A percentile compares a stretch with the other conserved stretches of the same genome.
Conservation (phyloP, 1,284 basidiomycete species). For the Mycosarcoma mackinlayi region DNA sequence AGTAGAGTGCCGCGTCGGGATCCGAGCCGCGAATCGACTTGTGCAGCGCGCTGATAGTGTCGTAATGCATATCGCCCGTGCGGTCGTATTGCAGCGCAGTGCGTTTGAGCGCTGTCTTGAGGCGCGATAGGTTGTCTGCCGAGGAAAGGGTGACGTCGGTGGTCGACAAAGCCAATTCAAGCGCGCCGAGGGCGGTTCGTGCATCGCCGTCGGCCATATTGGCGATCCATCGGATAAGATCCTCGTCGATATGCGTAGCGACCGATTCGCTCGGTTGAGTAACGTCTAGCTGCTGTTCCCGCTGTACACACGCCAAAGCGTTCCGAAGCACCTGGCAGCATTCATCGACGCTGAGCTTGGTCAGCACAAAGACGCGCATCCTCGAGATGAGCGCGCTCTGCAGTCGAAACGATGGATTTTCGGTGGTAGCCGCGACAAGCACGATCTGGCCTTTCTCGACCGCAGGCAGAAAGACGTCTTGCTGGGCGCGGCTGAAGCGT, state of each 20-base stretch:
- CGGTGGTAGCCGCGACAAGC: constrained; percentile 88
- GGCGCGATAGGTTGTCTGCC: constrained; percentile 25
- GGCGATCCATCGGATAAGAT: constrained; percentile 58
- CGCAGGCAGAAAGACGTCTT: constrained; percentile 71
- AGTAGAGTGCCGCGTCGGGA: constrained; percentile 85
- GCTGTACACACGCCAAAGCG: constrained; percentile 39
- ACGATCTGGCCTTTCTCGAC: constrained; percentile 52
- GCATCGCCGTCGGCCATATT: constrained; percentile 64
- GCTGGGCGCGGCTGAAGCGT: constrained; percentile 81
- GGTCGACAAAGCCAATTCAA: constrained; percentile 59
- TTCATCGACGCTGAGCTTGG: constrained; percentile 55
- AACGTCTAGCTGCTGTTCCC: background rate
- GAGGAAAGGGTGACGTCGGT: constrained; percentile 29
- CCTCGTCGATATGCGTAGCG: constrained; percentile 62
- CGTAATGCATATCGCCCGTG: constrained; percentile 73
- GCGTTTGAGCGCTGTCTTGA: constrained; percentile 53
- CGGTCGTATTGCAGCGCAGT: constrained; percentile 63
- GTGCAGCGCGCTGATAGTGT: constrained; percentile 87
- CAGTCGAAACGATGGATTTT: constrained; percentile 86
- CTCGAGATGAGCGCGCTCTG: constrained; percentile 79
- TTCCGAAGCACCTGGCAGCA: constrained; percentile 51
- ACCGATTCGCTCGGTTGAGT: background rate
- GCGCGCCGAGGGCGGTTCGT: constrained; percentile 53
- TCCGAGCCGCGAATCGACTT: constrained; percentile 85
- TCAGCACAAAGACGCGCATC: constrained; percentile 73